Base-by-base conservation (phyloP, 768 basidiomycete species). In the Boletus rufocinnamomeus region DNA sequence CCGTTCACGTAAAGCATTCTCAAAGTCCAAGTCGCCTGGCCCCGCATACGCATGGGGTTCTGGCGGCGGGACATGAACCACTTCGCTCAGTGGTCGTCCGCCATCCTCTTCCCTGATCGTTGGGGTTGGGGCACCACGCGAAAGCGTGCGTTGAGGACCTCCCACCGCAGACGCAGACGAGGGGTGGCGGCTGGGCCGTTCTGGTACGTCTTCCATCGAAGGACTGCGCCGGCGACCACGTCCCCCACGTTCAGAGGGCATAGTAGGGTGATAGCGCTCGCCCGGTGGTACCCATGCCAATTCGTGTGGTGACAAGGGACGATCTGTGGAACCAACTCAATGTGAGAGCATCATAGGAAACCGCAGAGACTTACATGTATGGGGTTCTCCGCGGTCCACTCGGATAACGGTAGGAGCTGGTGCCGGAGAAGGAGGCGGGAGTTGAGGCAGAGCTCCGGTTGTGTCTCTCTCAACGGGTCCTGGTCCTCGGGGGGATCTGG, bases 1-100 rank as follows among this genome's bases (percentile, higher is more conserved):
- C 11, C 81, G 81, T 34, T 66, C 75, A 16, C 72, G 72, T 50
- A 81, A 66, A 47, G 81, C 80, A 35, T 84, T 79, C 52, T 83
- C 82, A 27, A 72, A 70, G 4, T 52, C 51, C 10, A 1, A 2
- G 13, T 72, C 73, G 8, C 63, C 71, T 10, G 71, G 73, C 10
- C 64, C 72, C 6, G 70, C 61, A 16, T 55, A 47, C 11, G 43
- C 23, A 23, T 58, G 60, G 38, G 48, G 53, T 9, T 23, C 37
- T n/a, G 74, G 66, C n/a, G 60, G 59, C 1, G 62, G 72, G 41
- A 74, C 59, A 27, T 53, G 72, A 35, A 74, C 59, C 44, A 72
- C 51, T 44, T 66, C 70, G 35, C 72, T 72, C 23, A 59, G 62
- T 1, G 67, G 61, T 41, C 58, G 67, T 11, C 34, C 57, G 4